Conservation (phyloP, 768 basidiomycete genomes). For the Naganishia vishniacii region DNA sequence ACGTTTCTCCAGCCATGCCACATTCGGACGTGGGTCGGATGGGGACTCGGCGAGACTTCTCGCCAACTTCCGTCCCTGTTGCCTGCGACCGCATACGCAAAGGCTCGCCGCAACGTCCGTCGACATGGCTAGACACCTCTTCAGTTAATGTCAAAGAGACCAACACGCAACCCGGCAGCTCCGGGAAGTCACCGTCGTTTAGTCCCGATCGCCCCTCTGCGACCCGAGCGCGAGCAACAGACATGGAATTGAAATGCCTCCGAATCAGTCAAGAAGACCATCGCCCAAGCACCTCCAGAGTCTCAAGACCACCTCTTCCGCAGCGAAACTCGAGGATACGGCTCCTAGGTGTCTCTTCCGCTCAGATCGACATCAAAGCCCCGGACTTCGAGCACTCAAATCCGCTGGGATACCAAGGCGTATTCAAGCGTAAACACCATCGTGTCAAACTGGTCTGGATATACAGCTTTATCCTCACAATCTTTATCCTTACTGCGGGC, state of each 20-base stretch:
- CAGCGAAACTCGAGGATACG: too few relatives aligned
- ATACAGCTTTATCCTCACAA: constrained; percentile 2
- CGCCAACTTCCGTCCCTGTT: too few relatives aligned
- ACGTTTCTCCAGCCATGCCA: too few relatives aligned
- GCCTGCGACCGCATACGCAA: too few relatives aligned
- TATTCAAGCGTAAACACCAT: background rate
- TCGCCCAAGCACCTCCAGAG: too few relatives aligned
- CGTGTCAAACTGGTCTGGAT: constrained; percentile 5
- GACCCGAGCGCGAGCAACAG: background rate
- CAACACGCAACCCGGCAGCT: background rate
- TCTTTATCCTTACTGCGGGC: background rate
- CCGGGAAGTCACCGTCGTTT: background rate
- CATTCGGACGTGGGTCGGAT: too few relatives aligned
- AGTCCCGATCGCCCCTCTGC: constrained; percentile 1
- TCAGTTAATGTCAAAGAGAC: background rate
- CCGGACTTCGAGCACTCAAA: background rate
- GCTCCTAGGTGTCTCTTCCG: too few relatives aligned
- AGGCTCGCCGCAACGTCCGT: background rate
- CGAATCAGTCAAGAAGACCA: background rate
- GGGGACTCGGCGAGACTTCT: too few relatives aligned
- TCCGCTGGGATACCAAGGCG: background rate
- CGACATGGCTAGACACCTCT: background rate
- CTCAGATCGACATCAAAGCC: background rate
- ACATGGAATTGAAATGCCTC: background rate
- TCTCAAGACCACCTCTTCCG: too few relatives aligned